phyloP scores from a whole-genome alignment of 2,329 filamentous ascomycete species.

The Aspergillus pseudoglaucus region DNA sequence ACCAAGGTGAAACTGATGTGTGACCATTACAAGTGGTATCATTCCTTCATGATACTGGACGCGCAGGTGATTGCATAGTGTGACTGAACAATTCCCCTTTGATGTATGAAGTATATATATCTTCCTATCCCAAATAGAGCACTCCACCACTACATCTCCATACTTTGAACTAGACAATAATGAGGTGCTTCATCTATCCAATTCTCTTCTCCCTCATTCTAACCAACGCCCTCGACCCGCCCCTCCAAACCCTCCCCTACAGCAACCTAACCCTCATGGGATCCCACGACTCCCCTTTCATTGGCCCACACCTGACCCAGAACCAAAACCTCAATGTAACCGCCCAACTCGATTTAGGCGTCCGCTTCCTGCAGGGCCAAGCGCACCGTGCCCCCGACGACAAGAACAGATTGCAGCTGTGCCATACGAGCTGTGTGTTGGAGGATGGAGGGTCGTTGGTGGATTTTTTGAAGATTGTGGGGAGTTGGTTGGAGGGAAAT shows the following conservation, averaged over 20 bases:
- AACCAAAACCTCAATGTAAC: constrained; percentile 57
- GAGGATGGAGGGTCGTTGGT: constrained; percentile 54
- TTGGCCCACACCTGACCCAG: constrained; percentile 48
- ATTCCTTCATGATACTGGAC: too few species aligned
- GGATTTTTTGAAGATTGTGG: constrained; percentile 51
- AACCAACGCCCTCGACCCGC: constrained; percentile 6
- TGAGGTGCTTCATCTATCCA: neutral
- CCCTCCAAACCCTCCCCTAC: constrained; percentile 42
- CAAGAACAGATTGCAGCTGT: constrained; percentile 50
- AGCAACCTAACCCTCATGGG: constrained; percentile 57
- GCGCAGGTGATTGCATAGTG: too few species aligned
- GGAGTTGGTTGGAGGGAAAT: constrained; percentile 54
- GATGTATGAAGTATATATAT: too few species aligned
- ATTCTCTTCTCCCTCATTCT: constrained; percentile 2
- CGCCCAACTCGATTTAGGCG: constrained; percentile 54
- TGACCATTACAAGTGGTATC: too few species aligned
- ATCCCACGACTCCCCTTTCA: constrained; percentile 61
- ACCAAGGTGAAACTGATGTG: too few species aligned
- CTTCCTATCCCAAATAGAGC: too few species aligned
- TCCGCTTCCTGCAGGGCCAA: constrained; percentile 60
- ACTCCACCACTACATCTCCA: too few species aligned
- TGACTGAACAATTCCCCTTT: too few species aligned
- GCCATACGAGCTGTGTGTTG: constrained; percentile 58
- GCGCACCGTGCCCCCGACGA: constrained; percentile 48
- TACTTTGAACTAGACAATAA: neutral